phyloP scores from a whole-genome alignment of 2,329 filamentous ascomycete species.

The Colletotrichum coccodes region DNA sequence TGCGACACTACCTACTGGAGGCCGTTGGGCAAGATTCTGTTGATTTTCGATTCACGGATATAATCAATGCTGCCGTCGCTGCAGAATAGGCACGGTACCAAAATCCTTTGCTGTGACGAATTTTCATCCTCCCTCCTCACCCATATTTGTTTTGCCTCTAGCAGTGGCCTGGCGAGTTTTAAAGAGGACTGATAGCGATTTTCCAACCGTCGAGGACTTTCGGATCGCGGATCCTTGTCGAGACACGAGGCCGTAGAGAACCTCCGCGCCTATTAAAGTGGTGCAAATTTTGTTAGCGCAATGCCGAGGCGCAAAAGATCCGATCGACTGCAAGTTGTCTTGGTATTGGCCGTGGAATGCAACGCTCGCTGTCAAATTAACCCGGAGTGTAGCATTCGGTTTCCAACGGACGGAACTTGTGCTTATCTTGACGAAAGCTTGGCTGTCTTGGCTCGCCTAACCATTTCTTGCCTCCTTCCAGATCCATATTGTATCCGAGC shows the following conservation, averaged over 20 bases:
- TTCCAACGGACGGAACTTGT: not conserved
- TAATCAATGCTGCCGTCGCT: no score
- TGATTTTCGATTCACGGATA: no score
- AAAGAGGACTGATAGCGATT: conserved; percentile 9
- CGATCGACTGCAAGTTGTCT: not conserved
- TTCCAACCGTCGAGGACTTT: not conserved
- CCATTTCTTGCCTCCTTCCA: conserved; percentile 31
- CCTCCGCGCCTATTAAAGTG: not conserved
- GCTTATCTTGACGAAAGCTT: conserved; percentile 32
- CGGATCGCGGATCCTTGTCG: not conserved
- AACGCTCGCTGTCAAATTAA: not conserved
- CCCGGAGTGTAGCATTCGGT: conserved; percentile 14
- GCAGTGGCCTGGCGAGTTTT: not conserved
- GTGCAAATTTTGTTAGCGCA: not conserved
- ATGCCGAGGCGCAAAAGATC: conserved; percentile 2
- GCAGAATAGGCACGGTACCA: no score
- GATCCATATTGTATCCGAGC: conserved; percentile 12
- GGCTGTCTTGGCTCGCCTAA: conserved; percentile 31
- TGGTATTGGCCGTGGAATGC: not conserved
- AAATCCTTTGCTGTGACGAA: no score
- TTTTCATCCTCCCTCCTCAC: no score
- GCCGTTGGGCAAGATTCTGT: no score
- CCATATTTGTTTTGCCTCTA: not conserved
- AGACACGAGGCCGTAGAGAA: not conserved
- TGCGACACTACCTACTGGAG: no score